These are phyloP conservation scores for Mollisiaceae sp. DNA, from an alignment of 2,329 filamentous ascomycete species.

Conservation along the genomic window DNA sequence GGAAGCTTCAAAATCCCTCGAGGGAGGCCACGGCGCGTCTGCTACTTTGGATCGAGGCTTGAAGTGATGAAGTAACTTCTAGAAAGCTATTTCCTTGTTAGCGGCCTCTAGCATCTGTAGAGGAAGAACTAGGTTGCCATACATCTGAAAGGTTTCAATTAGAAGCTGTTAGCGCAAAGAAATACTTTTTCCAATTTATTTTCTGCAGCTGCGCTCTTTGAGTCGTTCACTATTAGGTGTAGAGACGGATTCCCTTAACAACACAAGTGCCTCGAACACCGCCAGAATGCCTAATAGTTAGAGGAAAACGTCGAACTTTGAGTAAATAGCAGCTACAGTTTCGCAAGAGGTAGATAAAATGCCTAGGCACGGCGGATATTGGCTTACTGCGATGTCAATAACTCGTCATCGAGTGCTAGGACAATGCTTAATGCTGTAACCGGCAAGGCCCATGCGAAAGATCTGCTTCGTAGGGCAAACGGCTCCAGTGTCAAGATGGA, in stretches of 20 bases:
- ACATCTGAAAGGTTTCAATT: background rate
- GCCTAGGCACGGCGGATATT: slow-evolving; percentile 31
- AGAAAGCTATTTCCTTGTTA: slow-evolving; percentile 21
- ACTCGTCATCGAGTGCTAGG: slow-evolving; percentile 36
- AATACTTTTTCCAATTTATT: slow-evolving; percentile 4
- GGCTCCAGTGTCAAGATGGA: slow-evolving; percentile 30
- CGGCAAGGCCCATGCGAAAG: slow-evolving; percentile 38
- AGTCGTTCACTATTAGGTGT: background rate
- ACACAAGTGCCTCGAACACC: background rate
- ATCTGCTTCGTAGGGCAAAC: slow-evolving; percentile 35
- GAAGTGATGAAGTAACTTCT: background rate
- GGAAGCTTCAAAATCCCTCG: slow-evolving; percentile 15
- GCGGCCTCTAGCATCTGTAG: slow-evolving; percentile 1
- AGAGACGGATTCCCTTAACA: background rate
- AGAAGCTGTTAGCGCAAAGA: background rate
- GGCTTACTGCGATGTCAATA: slow-evolving; percentile 36
- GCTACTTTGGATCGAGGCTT: background rate
- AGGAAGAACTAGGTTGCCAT: slow-evolving; percentile 5
- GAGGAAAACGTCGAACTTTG: slow-evolving; percentile 15
- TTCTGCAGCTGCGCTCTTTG: background rate
- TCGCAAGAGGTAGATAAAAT: slow-evolving; percentile 27
- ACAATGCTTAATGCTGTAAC: slow-evolving; percentile 37
- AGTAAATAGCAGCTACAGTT: slow-evolving; percentile 20
- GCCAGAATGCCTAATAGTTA: slow-evolving; percentile 5
- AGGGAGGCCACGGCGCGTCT: slow-evolving; percentile 9